Evolutionary conservation across 169 alveolate species (phyloP).

Genomic region (Plasmodium berghei): DNA sequence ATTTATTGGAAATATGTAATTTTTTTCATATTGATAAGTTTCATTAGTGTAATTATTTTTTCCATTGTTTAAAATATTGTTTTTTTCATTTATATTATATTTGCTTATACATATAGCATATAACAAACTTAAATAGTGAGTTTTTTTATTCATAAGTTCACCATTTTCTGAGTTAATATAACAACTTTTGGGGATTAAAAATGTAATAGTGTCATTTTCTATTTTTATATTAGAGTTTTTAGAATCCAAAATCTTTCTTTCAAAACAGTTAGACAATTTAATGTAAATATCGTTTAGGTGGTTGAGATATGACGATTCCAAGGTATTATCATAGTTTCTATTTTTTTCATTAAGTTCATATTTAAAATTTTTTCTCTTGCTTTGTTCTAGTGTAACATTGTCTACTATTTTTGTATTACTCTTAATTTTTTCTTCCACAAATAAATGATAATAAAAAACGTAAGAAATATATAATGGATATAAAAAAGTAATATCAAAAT

Average conservation of each 20-base stretch:
- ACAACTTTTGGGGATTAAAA: conserved; percentile 70
- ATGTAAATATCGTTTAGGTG: conserved; percentile 64
- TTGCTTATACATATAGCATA: conserved; percentile 70
- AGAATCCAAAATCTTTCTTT: conserved; percentile 11
- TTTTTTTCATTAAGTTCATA: conserved; percentile 4
- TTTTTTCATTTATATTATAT: conserved; percentile 11
- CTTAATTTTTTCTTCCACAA: conserved; percentile 26
- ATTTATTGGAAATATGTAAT: not conserved
- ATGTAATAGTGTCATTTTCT: conserved; percentile 31
- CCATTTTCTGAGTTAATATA: conserved; percentile 29
- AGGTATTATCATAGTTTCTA: conserved; percentile 11
- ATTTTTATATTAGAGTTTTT: conserved; percentile 24
- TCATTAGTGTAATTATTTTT: not conserved
- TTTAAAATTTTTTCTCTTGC: not conserved
- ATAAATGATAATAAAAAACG: conserved; percentile 70
- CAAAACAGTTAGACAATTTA: conserved; percentile 44
- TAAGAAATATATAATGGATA: conserved; percentile 65
- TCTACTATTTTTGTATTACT: not conserved
- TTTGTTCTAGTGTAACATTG: not conserved
- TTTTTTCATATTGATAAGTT: not conserved
- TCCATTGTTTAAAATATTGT: not conserved
- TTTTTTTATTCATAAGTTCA: conserved; percentile 16
- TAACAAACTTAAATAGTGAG: conserved; percentile 30
- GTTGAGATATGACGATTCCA: conserved; percentile 33
- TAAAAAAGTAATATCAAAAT: conserved; percentile 64